phyloP scores from a whole-genome alignment of 1,284 basidiomycete genomes.

The Cryptococcus hybrid region DNA sequence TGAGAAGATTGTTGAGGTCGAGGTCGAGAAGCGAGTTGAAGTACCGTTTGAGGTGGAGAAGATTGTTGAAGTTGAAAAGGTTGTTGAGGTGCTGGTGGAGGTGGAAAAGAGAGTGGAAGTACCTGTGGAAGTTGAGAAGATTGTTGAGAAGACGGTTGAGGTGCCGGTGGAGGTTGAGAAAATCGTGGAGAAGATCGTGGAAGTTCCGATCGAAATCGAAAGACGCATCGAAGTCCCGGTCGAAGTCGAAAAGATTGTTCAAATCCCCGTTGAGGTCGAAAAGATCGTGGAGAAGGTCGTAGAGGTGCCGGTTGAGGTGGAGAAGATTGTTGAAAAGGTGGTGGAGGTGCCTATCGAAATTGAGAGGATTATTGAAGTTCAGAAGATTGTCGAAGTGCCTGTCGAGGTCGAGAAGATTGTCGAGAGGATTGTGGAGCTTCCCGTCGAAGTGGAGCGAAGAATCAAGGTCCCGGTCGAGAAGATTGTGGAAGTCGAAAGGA shows the following conservation, averaged over 20 bases:
- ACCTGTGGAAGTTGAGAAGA: conserved; percentile 20
- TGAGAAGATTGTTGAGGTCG: conserved; percentile 39
- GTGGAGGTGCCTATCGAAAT: conserved; percentile 37
- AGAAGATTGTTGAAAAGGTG: conserved; percentile 39
- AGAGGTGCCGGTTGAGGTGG: conserved; percentile 35
- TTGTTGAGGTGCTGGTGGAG: conserved; percentile 24
- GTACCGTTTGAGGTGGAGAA: conserved; percentile 20
- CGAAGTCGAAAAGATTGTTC: conserved; percentile 32
- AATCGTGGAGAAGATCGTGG: conserved; percentile 22
- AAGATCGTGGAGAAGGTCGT: conserved; percentile 24
- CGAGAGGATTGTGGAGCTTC: conserved; percentile 11
- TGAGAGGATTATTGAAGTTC: conserved; percentile 50
- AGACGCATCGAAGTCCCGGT: conserved; percentile 5
- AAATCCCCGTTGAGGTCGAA: conserved; percentile 46
- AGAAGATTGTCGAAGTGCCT: conserved; percentile 31
- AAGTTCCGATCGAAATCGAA: conserved; percentile 38
- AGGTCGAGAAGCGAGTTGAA: conserved; percentile 43
- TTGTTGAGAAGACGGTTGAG: conserved; percentile 35
- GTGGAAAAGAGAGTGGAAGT: conserved; percentile 33
- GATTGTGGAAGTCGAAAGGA: conserved; percentile 37
- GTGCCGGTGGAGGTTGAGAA: conserved; percentile 38
- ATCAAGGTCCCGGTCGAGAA: conserved; percentile 9
- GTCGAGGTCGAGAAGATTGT: conserved; percentile 37
- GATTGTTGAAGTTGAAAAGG: conserved; percentile 28
- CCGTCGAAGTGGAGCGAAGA: conserved; percentile 37